Conservation (phyloP, 139 green algal species). For the Tetradesmus obliquus region DNA sequence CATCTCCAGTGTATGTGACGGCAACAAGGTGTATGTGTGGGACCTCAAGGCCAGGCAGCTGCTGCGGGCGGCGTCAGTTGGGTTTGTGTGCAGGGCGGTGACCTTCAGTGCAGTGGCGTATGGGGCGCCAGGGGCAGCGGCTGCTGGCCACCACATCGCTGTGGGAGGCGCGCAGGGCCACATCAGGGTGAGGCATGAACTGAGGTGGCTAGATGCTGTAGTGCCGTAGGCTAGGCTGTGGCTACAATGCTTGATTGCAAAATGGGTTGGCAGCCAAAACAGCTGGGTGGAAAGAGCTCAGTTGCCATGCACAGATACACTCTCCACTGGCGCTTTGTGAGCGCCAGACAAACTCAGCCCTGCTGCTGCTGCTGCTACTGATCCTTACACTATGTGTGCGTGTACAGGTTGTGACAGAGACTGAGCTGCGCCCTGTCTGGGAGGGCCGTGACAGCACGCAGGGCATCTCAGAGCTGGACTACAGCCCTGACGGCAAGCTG, state of each 20-base stretch:
- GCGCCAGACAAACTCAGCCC: background rate
- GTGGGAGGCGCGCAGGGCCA: conserved; percentile 70
- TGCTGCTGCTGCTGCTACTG: background rate
- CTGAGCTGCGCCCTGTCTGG: conserved; percentile 57
- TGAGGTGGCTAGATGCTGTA: background rate
- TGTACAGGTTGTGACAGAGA: conserved; percentile 59
- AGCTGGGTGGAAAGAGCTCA: too few relatives aligned
- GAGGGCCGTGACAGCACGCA: conserved; percentile 56
- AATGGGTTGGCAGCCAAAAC: too few relatives aligned
- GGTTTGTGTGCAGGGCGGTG: conserved; percentile 56
- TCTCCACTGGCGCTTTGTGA: background rate
- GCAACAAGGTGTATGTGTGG: conserved; percentile 64
- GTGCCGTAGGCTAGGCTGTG: background rate
- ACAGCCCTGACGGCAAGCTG: conserved; percentile 65
- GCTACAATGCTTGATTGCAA: background rate
- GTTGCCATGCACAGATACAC: background rate
- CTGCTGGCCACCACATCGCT: conserved; percentile 61
- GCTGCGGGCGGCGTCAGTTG: conserved; percentile 55
- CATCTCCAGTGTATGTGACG: conserved; percentile 66
- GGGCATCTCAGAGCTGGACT: conserved; percentile 76
- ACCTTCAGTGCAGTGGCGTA: conserved; percentile 57
- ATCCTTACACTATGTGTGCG: background rate
- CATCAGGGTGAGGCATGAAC: conserved; percentile 57
- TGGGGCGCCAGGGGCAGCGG: background rate
- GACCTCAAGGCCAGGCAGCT: conserved; percentile 54